Evolutionary conservation across 75 land plant genomes (phyloP).

Genomic region (Pseudotsuga menziesii): DNA sequence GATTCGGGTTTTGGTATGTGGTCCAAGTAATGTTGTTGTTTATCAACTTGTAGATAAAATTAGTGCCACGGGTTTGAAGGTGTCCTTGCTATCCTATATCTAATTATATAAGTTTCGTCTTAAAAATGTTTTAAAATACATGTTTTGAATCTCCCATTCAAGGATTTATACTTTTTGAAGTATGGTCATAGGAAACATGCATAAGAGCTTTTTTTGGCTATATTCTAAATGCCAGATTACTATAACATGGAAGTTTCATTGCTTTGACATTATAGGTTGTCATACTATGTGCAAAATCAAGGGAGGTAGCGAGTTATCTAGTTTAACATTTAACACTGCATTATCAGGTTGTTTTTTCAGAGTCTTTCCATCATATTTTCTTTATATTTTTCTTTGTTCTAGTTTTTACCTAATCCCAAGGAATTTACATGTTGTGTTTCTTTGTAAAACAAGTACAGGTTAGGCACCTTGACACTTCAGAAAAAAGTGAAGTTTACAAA

Average conservation of each 20-base stretch:
- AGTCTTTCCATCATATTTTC: background rate
- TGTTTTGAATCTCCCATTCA: background rate
- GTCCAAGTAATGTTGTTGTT: too few relatives aligned
- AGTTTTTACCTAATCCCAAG: too few relatives aligned
- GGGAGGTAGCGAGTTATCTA: constrained; percentile 98
- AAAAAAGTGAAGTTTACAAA: too few relatives aligned
- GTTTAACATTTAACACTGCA: constrained; percentile 98
- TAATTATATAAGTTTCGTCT: background rate
- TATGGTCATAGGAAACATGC: too few relatives aligned
- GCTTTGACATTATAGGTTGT: constrained; percentile 60
- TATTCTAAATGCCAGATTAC: too few relatives aligned
- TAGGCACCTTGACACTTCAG: constrained; percentile 94
- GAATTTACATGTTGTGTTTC: too few relatives aligned
- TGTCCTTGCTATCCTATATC: constrained; percentile 2
- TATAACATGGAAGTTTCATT: too few relatives aligned
- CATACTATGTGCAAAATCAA: constrained; percentile 93
- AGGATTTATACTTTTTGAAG: too few relatives aligned
- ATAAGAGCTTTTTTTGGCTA: too few relatives aligned
- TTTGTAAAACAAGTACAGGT: constrained; percentile 40
- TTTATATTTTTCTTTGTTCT: background rate
- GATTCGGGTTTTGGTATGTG: too few relatives aligned
- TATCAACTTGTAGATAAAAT: too few relatives aligned
- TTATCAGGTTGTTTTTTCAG: constrained; percentile 70
- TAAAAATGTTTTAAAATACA: background rate
- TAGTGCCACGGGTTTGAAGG: constrained; percentile 99